A percentile compares a stretch with the other conserved stretches of the same genome.
phyloP scores from a whole-genome alignment of 768 basidiomycete genomes.

The Panaeolus papilionaceus region DNA sequence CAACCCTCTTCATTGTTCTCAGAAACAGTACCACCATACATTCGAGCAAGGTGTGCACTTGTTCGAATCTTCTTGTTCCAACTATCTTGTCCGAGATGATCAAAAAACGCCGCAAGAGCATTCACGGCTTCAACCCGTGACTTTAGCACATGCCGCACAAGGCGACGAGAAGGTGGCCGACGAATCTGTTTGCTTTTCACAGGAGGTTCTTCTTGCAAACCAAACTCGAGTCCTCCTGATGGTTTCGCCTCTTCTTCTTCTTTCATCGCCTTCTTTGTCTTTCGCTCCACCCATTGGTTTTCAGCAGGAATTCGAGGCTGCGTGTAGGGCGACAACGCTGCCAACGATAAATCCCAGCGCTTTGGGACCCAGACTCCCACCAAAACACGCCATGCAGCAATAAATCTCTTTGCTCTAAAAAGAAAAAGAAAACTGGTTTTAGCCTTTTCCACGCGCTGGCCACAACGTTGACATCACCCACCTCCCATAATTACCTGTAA shows the following conservation, averaged over 20 bases:
- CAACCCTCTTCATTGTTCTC: slow-evolving; percentile 52
- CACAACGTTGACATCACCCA: slow-evolving; percentile 41
- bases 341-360: slow-evolving; percentile 78
- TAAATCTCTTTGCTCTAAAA: slow-evolving; percentile 78
- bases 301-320: slow-evolving; percentile 68
- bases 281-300: slow-evolving; percentile 73
- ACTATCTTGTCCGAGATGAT: slow-evolving; percentile 56
- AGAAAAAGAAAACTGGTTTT: background rate
- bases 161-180: slow-evolving; percentile 76
- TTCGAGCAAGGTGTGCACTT: slow-evolving; percentile 54
- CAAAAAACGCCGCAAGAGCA: slow-evolving; percentile 75
- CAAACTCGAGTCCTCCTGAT: slow-evolving; percentile 30
- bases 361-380: slow-evolving; percentile 93
- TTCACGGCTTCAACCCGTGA: slow-evolving; percentile 85
- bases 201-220: slow-evolving; percentile 46
- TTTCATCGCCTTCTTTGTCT: slow-evolving; percentile 28
- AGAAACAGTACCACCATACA: slow-evolving; percentile 54
- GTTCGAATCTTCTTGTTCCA: slow-evolving; percentile 47
- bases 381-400: slow-evolving; percentile 96
- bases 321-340: slow-evolving; percentile 77
- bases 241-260: slow-evolving; percentile 25
- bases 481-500: slow-evolving; percentile 79
- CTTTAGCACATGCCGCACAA: slow-evolving; percentile 89
- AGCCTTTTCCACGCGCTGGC: slow-evolving; percentile 16
- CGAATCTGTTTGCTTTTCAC: slow-evolving; percentile 43